phyloP scores from a whole-genome alignment of 2,329 filamentous ascomycete genomes.

The Calonectria naviculata region DNA sequence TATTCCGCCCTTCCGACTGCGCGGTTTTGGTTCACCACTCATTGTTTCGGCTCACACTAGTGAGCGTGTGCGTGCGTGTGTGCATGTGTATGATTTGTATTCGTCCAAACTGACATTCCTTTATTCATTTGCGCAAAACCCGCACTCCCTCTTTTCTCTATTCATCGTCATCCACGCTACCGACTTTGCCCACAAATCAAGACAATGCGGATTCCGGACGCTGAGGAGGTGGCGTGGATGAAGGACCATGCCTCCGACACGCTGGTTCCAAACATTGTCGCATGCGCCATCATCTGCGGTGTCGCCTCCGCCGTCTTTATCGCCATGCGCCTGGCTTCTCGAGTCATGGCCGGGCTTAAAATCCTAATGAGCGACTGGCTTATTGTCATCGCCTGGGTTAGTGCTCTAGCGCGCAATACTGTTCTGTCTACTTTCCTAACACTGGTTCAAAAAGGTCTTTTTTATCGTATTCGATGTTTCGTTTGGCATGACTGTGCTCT shows the following conservation, averaged over 20 bases:
- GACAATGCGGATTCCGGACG: not conserved
- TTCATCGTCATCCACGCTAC: not conserved
- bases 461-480: conserved; percentile 1
- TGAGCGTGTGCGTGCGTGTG: not conserved
- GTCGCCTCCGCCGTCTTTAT: not conserved
- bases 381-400: conserved; percentile 1
- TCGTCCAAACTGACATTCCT: not conserved
- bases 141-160: not conserved
- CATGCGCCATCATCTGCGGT: conserved; percentile 1
- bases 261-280: not conserved
- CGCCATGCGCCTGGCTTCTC: not conserved
- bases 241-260: not conserved
- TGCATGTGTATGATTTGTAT: too few relatives aligned
- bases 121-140: not conserved
- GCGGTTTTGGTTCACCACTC: not conserved
- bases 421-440: not conserved
- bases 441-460: not conserved
- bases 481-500: not conserved
- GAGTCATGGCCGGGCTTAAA: not conserved
- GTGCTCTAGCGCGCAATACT: not conserved
- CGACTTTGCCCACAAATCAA: not conserved
- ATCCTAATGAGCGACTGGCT: not conserved
- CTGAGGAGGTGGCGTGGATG: conserved; percentile 3
- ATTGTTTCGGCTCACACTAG: not conserved
- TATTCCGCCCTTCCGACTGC: not conserved